Evolutionary conservation across 305 asterid species (phyloP), one percentile per base, ranked within the genome.

Genomic region (Fraxinus dipetala): DNA sequence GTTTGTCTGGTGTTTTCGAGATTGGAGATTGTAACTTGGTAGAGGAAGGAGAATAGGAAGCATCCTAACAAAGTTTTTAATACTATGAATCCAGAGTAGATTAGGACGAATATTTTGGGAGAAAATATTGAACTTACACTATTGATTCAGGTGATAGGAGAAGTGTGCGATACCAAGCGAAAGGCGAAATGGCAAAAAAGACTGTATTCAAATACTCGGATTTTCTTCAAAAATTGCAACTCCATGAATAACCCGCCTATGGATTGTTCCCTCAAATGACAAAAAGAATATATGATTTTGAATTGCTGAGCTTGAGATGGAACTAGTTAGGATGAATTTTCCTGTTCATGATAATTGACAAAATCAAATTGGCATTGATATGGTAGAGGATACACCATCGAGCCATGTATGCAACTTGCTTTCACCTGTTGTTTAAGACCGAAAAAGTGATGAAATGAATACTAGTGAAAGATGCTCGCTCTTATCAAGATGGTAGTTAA

Each of bases 31-130:
- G 20, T 61, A 11, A 16, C 32, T 22, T 7, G 72, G 72, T 79
- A 22, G 6, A 9, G 74, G 83, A 80, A 80, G 63, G 63, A 22
- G 83, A 80, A 35, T 69, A 10, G 79, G 83, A 80, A 80, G 43
- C 79, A 72, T 63, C 83, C 74, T 70, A 69, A 51, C 22, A 43
- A n/a, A 70, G 10, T 70, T 6, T 18, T 18, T 56, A 5, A 18
- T n/a, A 16, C 69, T 18, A 59, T n/a, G 11, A 59, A 1, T 40
- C 18, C 3, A 43, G 54, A 54, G 63, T 54, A 54, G 63, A 54
- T 54, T 54, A 14, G 24, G 65, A 54, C 24, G 14, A 54, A 54
- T 54, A 54, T 54, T 54, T 54, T 11, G 54, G 18, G 11, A 45
- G 54, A 11, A 45, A 45, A 45, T 45, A 11, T 13, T 45, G 54